These are phyloP conservation scores for Dactylellina parvicollis DNA, from an alignment of 2,329 filamentous ascomycete species.

Conservation along the genomic window DNA sequence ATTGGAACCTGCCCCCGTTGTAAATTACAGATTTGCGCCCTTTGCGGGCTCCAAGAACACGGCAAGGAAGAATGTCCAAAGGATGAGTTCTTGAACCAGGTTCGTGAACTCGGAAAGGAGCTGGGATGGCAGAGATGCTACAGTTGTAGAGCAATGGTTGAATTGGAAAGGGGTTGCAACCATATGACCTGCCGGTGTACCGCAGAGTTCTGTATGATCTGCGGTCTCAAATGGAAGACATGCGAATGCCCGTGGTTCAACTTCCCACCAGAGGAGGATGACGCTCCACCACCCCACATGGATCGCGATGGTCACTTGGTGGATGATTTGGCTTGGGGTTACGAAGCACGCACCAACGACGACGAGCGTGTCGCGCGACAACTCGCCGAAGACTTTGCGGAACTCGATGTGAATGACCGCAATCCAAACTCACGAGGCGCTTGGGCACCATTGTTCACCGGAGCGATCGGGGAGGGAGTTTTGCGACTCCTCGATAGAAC, in stretches of 20 bases:
- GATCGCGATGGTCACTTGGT: constrained; percentile 25
- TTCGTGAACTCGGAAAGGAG: constrained; percentile 61
- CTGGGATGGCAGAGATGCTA: constrained; percentile 58
- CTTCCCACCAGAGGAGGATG: constrained; percentile 51
- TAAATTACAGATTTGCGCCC: constrained; percentile 76
- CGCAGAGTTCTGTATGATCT: constrained; percentile 51
- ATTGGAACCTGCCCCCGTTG: constrained; percentile 75
- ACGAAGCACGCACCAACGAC: constrained; percentile 28
- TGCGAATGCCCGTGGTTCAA: constrained; percentile 53
- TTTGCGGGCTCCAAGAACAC: constrained; percentile 81
- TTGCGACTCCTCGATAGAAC: constrained; percentile 38
- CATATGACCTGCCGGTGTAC: constrained; percentile 57
- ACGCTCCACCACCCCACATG: constrained; percentile 38
- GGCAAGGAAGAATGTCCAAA: constrained; percentile 73
- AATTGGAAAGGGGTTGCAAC: constrained; percentile 57
- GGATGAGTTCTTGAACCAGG: constrained; percentile 71
- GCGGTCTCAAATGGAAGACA: constrained; percentile 48
- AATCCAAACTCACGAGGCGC: constrained; percentile 23
- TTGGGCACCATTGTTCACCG: constrained; percentile 46
- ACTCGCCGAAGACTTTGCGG: constrained; percentile 44
- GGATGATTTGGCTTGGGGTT: constrained; percentile 48
- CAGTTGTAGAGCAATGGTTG: constrained; percentile 57
- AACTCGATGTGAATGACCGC: constrained; percentile 39
- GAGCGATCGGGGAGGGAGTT: constrained; percentile 46
- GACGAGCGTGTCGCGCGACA: constrained; percentile 47